Evolutionary conservation across 257 asterid genomes (phyloP), one percentile per base, ranked within the genome.

Genomic region (Lantana camara): DNA sequence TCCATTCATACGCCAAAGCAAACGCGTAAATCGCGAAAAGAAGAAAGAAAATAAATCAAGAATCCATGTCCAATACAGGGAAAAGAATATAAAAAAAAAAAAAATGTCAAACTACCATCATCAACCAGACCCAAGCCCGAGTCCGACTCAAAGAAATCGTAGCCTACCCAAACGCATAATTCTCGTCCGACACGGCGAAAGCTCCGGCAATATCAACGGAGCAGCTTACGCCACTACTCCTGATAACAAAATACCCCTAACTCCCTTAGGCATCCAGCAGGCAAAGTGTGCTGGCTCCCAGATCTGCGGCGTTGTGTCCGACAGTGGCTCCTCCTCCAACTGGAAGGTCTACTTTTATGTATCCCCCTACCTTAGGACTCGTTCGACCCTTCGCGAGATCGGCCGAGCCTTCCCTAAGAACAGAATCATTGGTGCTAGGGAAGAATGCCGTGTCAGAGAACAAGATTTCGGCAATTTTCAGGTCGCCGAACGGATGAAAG

Each of bases 391-490:
- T 66, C 82, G 90, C 6, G 96, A 85, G 64, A 88, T 91, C 46
- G 98, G 96, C 9, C 72, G 84, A 29, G 73, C 94, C 0, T 86
- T 91, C n/a, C 83, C 95, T 7, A 75, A 71, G 70, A 73, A 72
- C 55, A 71, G 84, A 35, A 60, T 91, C 5, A 79, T 91, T 41
- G 96, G 98, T 19, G 98, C 79, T 0, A 67, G 98, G 66, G 98
- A 91, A 53, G 98, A 91, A 81, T 91, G 98, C 56, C 78, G 96
- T 72, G 57, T 91, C 73, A 78, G 98, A 57, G 98, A 91, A 22
- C 98, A 91, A 77, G 98, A 91, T 82, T 91, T 91, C 64, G 98
- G 98, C n/a, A 91, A 91, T 67, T 91, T 91, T 76, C 98, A 91
- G 81, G 85, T 85, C 4, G 84, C 91, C 1, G 95, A 91, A 5